Evolutionary conservation across 345 rosid species (phyloP), one percentile per base, ranked within the genome.

Genomic region (Raphanus sativus): DNA sequence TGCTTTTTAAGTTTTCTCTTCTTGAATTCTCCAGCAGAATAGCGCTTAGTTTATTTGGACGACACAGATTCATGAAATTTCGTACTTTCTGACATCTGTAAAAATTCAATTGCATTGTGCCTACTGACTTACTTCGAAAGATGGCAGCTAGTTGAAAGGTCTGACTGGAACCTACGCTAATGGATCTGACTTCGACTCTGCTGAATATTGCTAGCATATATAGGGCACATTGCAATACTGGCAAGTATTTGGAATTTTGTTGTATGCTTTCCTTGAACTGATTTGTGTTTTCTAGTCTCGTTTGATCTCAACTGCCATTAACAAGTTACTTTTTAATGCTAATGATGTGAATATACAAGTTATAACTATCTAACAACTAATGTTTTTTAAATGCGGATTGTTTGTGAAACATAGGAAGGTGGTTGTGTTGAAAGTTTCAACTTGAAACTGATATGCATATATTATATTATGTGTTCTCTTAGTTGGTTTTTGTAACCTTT

Each of bases 131-230:
- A 52, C 78, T 73, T 81, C 77, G n/a, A 72, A 81, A 72, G 75
- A 62, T 79, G 78, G 71, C 82, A 78, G 81, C 77, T 73, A 73
- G 82, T 79, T 65, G 62, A 79, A 79, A 69, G 75, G 60, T 79
- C 67, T 74, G 79, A 74, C 78, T 74, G 75, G 75, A 79, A 74
- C 75, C 71, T 65, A 74, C 69, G 67, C 78, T 76, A 81, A 76
- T 32, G 80, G 81, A 77, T 67, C 70, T 63, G 75, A 73, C 71
- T 77, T 81, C 74, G 34, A 62, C 76, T 66, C 80, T 76, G 54
- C 70, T 81, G 81, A 81, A 72, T n/a, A n/a, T 77, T 67, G 75
- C 80, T 81, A 69, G 77, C 75, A 40, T 79, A 42, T 79, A 79
- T 79, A 74, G 82, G 71, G 65, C 64, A 26, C 75, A 69, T 69